These are phyloP conservation scores for Centella asiatica DNA, from an alignment of 129 eudicot species.

Conservation along the genomic window DNA sequence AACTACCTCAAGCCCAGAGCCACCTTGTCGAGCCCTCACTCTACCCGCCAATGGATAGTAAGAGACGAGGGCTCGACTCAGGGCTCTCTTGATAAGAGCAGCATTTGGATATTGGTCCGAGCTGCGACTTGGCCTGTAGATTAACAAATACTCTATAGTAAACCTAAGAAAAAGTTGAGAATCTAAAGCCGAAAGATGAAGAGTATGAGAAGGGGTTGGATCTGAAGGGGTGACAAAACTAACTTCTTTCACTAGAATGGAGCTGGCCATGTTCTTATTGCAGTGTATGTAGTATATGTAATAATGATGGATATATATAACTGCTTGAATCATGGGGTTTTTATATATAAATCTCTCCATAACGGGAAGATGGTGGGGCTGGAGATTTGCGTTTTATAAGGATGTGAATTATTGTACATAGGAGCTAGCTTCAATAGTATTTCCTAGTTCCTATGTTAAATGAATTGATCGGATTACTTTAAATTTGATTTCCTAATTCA, in stretches of 20 bases:
- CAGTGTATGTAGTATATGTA: not conserved
- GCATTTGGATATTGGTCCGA: slow-evolving; percentile 12
- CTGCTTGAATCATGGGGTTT: not conserved
- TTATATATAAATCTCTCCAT: not conserved
- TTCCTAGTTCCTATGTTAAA: too few relatives aligned
- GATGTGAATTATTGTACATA: too few relatives aligned
- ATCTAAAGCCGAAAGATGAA: slow-evolving; percentile 59
- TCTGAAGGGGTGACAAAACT: slow-evolving; percentile 47
- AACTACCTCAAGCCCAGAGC: slow-evolving; percentile 53
- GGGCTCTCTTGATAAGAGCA: slow-evolving; percentile 36
- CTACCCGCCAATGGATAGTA: slow-evolving; percentile 77
- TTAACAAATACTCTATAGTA: slow-evolving; percentile 53
- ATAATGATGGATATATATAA: not conserved
- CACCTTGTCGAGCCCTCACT: slow-evolving; percentile 41
- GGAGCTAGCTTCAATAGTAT: too few relatives aligned
- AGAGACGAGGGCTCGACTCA: slow-evolving; percentile 59
- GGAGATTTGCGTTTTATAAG: too few relatives aligned
- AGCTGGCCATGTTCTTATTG: slow-evolving; percentile 17
- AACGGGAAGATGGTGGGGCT: not conserved
- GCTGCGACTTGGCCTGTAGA: slow-evolving; percentile 28
- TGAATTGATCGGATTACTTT: too few relatives aligned
- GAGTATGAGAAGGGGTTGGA: slow-evolving; percentile 46
- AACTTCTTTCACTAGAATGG: slow-evolving; percentile 49
- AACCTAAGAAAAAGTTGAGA: slow-evolving; percentile 73
- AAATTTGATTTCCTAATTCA: too few relatives aligned